Conservation (phyloP, 257 asterid genomes). For the Solanum piurae region DNA sequence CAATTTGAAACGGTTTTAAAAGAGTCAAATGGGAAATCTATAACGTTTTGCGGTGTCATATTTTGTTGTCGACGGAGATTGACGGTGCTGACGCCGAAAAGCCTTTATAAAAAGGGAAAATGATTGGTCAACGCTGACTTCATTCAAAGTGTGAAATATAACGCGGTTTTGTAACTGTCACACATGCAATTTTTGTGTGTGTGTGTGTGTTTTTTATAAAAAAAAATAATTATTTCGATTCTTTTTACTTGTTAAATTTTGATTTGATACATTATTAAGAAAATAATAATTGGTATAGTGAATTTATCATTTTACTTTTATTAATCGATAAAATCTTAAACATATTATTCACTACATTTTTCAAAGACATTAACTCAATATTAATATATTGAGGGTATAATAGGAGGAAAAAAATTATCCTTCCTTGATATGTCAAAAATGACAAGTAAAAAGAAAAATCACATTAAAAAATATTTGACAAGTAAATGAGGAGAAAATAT, state of each 20-base stretch:
- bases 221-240: too few relatives aligned
- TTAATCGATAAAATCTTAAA: neutral
- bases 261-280: neutral
- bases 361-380: too few relatives aligned
- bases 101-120: neutral
- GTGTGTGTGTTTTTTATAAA: too few relatives aligned
- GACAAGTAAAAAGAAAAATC: too few relatives aligned
- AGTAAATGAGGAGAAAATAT: too few relatives aligned
- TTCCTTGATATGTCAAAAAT: too few relatives aligned
- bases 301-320: too few relatives aligned
- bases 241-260: too few relatives aligned
- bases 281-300: too few relatives aligned
- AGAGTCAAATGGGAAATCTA: neutral
- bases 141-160: neutral
- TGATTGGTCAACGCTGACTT: neutral
- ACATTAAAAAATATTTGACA: too few relatives aligned
- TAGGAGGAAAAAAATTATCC: neutral
- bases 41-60: neutral
- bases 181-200: neutral
- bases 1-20: neutral
- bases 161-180: neutral
- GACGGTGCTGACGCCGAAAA: neutral
- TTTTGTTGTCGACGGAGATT: neutral
- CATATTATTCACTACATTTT: too few relatives aligned
- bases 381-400: too few relatives aligned